Evolutionary conservation across 192 early-diverging fungal species (phyloP).

Genomic region (Podila epigama): DNA sequence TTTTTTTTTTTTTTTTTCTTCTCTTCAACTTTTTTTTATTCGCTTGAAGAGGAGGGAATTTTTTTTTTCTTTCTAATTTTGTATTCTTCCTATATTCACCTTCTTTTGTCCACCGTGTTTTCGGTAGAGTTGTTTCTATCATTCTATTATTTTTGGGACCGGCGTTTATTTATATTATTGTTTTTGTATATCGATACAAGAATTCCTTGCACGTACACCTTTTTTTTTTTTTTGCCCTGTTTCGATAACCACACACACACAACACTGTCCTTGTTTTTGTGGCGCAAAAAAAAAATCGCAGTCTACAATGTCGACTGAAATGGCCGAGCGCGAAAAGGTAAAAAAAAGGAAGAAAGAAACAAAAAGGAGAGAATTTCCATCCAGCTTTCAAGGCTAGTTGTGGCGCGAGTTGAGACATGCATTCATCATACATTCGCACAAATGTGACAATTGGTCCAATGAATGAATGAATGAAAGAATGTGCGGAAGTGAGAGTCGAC

Average conservation of each 20-base stretch:
- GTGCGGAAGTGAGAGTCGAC: too few relatives aligned
- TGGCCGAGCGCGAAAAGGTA: slow-evolving; percentile 1
- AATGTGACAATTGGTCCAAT: too few relatives aligned
- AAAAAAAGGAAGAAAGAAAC: neutral
- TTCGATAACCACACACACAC: neutral
- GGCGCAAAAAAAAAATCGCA: too few relatives aligned
- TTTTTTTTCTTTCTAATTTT: neutral
- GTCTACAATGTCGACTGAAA: neutral
- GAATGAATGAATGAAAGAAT: too few relatives aligned
- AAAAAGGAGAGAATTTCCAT: too few relatives aligned
- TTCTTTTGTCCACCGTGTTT: neutral
- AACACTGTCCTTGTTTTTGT: too few relatives aligned
- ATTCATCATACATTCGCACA: too few relatives aligned
- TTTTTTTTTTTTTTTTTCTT: neutral
- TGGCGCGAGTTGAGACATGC: neutral
- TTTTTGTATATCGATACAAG: too few relatives aligned
- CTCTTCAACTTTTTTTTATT: neutral
- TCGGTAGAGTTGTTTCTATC: neutral
- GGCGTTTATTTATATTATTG: too few relatives aligned
- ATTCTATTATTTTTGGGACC: neutral
- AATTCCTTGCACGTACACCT: too few relatives aligned
- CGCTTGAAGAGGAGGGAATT: neutral
- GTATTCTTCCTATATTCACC: too few relatives aligned
- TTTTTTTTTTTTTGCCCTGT: neutral
- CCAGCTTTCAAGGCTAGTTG: neutral